These are phyloP conservation scores for Neoboletus subvelutipes DNA, from an alignment of 768 basidiomycete species.

Conservation along the genomic window DNA sequence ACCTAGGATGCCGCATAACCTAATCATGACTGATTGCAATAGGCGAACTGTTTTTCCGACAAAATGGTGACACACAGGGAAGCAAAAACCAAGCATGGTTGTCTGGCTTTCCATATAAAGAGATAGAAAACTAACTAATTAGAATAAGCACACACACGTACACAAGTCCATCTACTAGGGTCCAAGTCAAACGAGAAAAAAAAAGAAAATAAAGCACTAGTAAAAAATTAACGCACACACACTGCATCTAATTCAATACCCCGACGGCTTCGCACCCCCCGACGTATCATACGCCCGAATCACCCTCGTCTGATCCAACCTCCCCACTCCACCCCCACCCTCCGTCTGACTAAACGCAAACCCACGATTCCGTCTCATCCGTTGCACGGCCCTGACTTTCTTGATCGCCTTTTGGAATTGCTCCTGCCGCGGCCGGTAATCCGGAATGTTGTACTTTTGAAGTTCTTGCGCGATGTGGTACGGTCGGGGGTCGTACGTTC, in stretches of 20 bases:
- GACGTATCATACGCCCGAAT: slow-evolving; percentile 90
- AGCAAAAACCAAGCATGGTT: too few relatives aligned
- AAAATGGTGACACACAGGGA: too few relatives aligned
- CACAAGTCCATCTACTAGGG: not conserved
- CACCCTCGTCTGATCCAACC: slow-evolving; percentile 83
- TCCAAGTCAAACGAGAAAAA: not conserved
- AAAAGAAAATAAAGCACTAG: not conserved
- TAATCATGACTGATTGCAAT: too few relatives aligned
- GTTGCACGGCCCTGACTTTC: slow-evolving; percentile 97
- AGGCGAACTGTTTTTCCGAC: too few relatives aligned
- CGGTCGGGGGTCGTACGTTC: slow-evolving; percentile 87
- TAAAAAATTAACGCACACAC: not conserved
- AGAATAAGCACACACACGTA: not conserved
- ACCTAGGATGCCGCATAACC: too few relatives aligned
- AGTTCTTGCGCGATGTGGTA: slow-evolving; percentile 99
- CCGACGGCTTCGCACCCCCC: slow-evolving; percentile 67
- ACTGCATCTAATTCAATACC: slow-evolving; percentile 45
- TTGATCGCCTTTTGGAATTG: slow-evolving; percentile 99
- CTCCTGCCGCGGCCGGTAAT: slow-evolving; percentile 95
- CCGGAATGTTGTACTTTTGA: slow-evolving; percentile 98
- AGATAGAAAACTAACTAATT: not conserved
- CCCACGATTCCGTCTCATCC: slow-evolving; percentile 93
- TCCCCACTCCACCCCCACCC: slow-evolving; percentile 37
- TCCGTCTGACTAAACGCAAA: slow-evolving; percentile 99
- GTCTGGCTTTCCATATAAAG: too few relatives aligned